Conservation (phyloP, 2,329 filamentous ascomycete species). For the Aureobasidium sp. region DNA sequence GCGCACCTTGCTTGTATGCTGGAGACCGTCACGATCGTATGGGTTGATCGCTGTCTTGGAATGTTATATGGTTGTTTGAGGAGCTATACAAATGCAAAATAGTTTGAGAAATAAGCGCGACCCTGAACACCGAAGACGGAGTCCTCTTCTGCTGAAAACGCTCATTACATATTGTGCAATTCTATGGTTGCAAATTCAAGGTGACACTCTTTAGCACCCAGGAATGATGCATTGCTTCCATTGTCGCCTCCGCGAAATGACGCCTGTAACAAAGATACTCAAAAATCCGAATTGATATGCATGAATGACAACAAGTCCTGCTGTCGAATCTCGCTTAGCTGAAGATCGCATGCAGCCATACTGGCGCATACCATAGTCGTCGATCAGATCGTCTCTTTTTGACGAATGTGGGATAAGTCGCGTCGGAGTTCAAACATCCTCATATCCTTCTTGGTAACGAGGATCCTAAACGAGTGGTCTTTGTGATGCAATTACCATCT, state of each 20-base stretch:
- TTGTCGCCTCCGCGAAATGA: neutral
- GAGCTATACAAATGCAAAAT: neutral
- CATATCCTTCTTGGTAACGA: neutral
- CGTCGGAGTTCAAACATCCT: neutral
- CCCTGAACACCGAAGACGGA: too few relatives aligned
- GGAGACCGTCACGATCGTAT: too few relatives aligned
- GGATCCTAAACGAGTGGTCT: neutral
- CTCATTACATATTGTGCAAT: too few relatives aligned
- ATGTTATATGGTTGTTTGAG: too few relatives aligned
- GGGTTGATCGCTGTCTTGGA: too few relatives aligned
- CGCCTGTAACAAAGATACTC: neutral
- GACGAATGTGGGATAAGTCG: neutral
- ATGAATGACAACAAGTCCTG: neutral
- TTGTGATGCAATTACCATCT: neutral
- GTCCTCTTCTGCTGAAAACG: too few relatives aligned
- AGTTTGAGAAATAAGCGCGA: neutral
- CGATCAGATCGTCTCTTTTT: neutral
- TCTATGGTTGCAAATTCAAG: too few relatives aligned
- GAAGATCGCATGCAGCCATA: neutral
- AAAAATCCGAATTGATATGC: neutral
- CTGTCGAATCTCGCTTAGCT: neutral
- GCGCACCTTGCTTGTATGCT: too few relatives aligned
- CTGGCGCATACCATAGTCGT: neutral
- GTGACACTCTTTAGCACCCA: too few relatives aligned
- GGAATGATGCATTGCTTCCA: neutral